Evolutionary conservation across 2,329 filamentous ascomycete species (phyloP).

Genomic region (Rhytidhysteron rufulum): DNA sequence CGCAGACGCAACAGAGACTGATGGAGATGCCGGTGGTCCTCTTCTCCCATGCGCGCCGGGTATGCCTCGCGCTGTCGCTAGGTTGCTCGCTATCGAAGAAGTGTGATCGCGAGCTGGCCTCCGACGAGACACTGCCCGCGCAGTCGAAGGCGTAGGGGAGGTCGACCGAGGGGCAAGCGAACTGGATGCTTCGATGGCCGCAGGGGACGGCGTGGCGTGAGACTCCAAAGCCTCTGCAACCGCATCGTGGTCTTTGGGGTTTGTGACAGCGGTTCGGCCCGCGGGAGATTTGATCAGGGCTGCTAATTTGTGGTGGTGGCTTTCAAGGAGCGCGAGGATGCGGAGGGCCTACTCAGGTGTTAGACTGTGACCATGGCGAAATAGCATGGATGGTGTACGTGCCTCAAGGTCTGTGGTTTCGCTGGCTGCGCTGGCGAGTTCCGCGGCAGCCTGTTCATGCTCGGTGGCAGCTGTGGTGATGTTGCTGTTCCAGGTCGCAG

Average conservation of each 20-base stretch:
- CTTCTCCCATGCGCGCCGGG: slow-evolving; percentile 48
- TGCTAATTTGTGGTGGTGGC: slow-evolving; percentile 81
- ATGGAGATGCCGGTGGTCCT: slow-evolving; percentile 66
- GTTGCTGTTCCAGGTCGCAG: slow-evolving; percentile 64
- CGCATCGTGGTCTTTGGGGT: slow-evolving; percentile 11
- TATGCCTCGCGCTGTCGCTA: slow-evolving; percentile 82
- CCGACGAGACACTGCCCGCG: slow-evolving; percentile 35
- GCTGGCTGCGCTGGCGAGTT: slow-evolving; percentile 80
- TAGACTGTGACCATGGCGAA: background rate
- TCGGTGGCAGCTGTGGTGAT: slow-evolving; percentile 81
- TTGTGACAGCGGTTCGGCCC: slow-evolving; percentile 20
- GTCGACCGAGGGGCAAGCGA: slow-evolving; percentile 13
- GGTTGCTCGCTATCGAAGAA: slow-evolving; percentile 82
- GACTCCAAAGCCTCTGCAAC: slow-evolving; percentile 1
- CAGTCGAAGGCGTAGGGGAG: slow-evolving; percentile 33
- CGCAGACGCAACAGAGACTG: slow-evolving; percentile 69
- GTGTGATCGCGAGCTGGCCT: slow-evolving; percentile 63
- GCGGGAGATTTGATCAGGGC: slow-evolving; percentile 70
- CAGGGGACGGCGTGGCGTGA: slow-evolving; percentile 2
- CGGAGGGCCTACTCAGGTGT: slow-evolving; percentile 63
- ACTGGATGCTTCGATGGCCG: slow-evolving; percentile 6
- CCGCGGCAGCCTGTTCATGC: slow-evolving; percentile 80
- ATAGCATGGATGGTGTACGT: slow-evolving; percentile 2
- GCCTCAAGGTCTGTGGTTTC: slow-evolving; percentile 62
- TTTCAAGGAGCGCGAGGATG: slow-evolving; percentile 78